Percentiles rank a stretch among this genome's conserved stretches.
phyloP scores from a whole-genome alignment of 768 basidiomycete species.

The Trametopsis cervina region DNA sequence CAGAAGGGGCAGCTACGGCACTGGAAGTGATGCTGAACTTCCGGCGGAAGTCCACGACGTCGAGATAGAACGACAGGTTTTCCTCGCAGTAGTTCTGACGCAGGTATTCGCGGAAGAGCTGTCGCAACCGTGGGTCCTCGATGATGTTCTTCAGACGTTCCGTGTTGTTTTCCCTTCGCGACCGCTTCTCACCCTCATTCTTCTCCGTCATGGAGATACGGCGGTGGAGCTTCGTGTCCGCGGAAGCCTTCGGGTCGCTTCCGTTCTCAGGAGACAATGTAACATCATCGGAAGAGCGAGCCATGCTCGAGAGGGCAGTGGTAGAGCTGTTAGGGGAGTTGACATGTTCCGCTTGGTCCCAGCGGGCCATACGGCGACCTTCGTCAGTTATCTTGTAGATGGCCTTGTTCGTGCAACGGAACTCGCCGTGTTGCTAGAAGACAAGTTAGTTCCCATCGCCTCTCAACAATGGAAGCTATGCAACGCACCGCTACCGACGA shows the following conservation, averaged over 20 bases:
- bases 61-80: conserved; percentile 95
- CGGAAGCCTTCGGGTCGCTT: conserved; percentile 28
- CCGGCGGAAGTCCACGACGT: conserved; percentile 94
- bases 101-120: conserved; percentile 91
- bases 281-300: conserved; percentile 55
- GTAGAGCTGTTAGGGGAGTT: conserved; percentile 64
- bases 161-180: conserved; percentile 79
- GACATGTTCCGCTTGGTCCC: conserved; percentile 49
- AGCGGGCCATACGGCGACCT: conserved; percentile 78
- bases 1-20: conserved; percentile 55
- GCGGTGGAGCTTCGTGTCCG: conserved; percentile 65
- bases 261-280: conserved; percentile 18
- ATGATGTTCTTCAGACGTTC: conserved; percentile 88
- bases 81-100: conserved; percentile 96
- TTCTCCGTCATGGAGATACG: conserved; percentile 75
- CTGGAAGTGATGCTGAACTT: conserved; percentile 95
- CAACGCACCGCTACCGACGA: conserved; percentile 64
- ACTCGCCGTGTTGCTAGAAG: conserved; percentile 84
- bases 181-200: conserved; percentile 47
- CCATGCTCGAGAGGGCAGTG: conserved; percentile 44
- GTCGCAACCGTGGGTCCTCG: conserved; percentile 83
- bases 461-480: conserved; percentile 6
- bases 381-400: conserved; percentile 94
- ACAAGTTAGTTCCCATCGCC: conserved; percentile 8
- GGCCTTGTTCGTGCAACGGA: conserved; percentile 92